phyloP scores from a whole-genome alignment of 192 early-diverging fungal species.

The Dimargaris verticillata region DNA sequence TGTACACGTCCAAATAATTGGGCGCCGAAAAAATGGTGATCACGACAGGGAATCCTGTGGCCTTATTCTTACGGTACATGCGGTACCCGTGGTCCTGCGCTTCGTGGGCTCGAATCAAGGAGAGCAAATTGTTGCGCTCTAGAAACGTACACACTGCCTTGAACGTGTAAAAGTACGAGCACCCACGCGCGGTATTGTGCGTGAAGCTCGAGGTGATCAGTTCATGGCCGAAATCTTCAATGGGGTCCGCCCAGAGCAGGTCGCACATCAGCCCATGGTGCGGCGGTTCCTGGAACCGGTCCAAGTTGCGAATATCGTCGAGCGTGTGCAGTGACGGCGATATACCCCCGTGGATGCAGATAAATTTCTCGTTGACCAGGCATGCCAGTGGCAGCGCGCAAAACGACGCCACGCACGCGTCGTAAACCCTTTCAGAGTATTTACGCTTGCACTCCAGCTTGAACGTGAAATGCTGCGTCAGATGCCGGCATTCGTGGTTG shows the following conservation, averaged over 20 bases:
- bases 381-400: slow-evolving; percentile 17
- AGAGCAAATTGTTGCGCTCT: slow-evolving; percentile 22
- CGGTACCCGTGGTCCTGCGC: slow-evolving; percentile 26
- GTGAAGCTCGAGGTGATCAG: slow-evolving; percentile 56
- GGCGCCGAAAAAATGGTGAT: slow-evolving; percentile 27
- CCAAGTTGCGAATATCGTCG: slow-evolving; percentile 28
- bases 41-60: slow-evolving; percentile 70
- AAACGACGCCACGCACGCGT: slow-evolving; percentile 23
- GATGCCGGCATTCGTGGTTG: slow-evolving; percentile 24
- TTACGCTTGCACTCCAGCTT: slow-evolving; percentile 22
- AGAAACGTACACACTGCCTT: slow-evolving; percentile 20
- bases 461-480: slow-evolving; percentile 27
- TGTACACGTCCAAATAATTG: slow-evolving; percentile 20
- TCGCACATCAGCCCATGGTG: slow-evolving; percentile 90
- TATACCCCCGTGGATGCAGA: slow-evolving; percentile 20
- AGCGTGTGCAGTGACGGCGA: slow-evolving; percentile 19
- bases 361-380: slow-evolving; percentile 15
- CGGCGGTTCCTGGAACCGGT: slow-evolving; percentile 85
- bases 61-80: slow-evolving; percentile 25
- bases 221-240: slow-evolving; percentile 86
- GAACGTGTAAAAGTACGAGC: slow-evolving; percentile 71
- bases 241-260: slow-evolving; percentile 80
- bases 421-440: slow-evolving; percentile 16
- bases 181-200: slow-evolving; percentile 78
- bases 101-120: slow-evolving; percentile 25